These are phyloP conservation scores for Septoria linicola DNA, from an alignment of 2,329 filamentous ascomycete genomes.

Conservation along the genomic window DNA sequence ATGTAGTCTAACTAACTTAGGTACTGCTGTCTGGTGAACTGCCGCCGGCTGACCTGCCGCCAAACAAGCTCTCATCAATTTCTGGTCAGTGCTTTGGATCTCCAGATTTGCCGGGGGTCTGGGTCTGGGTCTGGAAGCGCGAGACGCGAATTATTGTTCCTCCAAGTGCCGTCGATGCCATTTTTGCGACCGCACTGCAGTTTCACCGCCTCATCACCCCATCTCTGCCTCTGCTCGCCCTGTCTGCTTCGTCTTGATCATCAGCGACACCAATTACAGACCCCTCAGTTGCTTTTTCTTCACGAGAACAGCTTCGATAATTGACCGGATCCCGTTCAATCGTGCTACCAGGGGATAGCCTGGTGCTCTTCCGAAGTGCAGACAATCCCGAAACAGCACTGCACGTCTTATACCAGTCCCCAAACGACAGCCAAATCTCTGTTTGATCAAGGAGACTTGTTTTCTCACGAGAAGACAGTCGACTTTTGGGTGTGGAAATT, in stretches of 20 bases:
- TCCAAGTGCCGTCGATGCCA: no score
- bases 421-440: background rate
- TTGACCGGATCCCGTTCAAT: conserved; percentile 6
- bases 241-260: background rate
- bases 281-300: conserved; percentile 6
- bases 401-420: conserved; percentile 1
- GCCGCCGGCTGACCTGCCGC: background rate
- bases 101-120: background rate
- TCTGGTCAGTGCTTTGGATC: no score
- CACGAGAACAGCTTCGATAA: conserved; percentile 12
- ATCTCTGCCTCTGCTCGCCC: background rate
- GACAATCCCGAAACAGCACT: background rate
- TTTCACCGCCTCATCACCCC: no score
- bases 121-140: background rate
- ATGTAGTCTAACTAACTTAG: background rate
- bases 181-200: no score
- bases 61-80: no score
- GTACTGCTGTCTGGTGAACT: no score
- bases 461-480: background rate
- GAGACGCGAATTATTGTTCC: no score
- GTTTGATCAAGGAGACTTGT: background rate
- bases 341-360: background rate
- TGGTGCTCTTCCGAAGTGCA: background rate
- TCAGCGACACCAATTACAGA: background rate
- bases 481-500: background rate